Conservation (phyloP, 108 stramenopile genomes). For the Nitzschia inconspicua region DNA sequence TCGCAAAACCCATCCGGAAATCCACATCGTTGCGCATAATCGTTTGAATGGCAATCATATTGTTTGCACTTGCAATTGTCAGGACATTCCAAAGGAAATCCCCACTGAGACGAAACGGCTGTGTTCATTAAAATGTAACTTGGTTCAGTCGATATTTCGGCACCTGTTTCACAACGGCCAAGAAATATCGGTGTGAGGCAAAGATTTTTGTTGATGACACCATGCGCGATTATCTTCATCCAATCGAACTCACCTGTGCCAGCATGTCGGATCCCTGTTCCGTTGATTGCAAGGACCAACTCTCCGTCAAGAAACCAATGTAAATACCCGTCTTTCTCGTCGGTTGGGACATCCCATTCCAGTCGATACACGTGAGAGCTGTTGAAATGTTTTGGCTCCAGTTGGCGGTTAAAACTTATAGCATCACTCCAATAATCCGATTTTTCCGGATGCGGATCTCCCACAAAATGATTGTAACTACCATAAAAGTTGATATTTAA, state of each 20-base stretch:
- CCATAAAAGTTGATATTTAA: constrained; percentile 95
- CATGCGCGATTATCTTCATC: not conserved
- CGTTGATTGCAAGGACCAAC: constrained; percentile 79
- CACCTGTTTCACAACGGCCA: constrained; percentile 32
- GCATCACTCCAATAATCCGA: constrained; percentile 95
- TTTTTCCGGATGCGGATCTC: constrained; percentile 53
- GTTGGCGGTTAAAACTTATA: constrained; percentile 84
- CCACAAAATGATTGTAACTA: constrained; percentile 80
- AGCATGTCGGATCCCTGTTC: constrained; percentile 43
- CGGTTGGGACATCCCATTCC: constrained; percentile 91
- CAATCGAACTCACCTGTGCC: constrained; percentile 35
- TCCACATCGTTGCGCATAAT: constrained; percentile 76
- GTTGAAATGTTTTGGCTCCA: constrained; percentile 75
- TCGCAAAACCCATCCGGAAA: constrained; percentile 90
- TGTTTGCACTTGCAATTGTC: constrained; percentile 70
- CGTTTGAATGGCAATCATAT: constrained; percentile 77
- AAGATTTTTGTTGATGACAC: not conserved
- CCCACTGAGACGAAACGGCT: constrained; percentile 92
- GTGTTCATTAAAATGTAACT: constrained; percentile 93
- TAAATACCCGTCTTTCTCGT: constrained; percentile 63
- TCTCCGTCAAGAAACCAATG: constrained; percentile 92
- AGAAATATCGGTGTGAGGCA: not conserved
- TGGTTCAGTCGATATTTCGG: constrained; percentile 92
- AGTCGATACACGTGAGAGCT: constrained; percentile 83
- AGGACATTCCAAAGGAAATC: constrained; percentile 78